phyloP scores from a whole-genome alignment of 164 flowering plant species.

The Malania oleifera region DNA sequence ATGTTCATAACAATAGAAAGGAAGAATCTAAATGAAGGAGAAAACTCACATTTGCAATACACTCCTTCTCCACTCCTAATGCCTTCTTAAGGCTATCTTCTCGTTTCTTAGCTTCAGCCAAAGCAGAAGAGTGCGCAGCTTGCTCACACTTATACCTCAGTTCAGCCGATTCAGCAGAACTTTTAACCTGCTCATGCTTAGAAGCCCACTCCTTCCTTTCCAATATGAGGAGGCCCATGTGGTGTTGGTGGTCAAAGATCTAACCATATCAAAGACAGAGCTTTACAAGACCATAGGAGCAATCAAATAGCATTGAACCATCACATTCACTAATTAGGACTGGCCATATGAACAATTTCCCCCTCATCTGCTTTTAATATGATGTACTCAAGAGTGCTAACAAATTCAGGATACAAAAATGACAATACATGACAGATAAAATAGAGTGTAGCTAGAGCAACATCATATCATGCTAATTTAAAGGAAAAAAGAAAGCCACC shows the following conservation, averaged over 20 bases:
- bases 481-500: too few species aligned
- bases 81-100: constrained; percentile 79
- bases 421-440: too few species aligned
- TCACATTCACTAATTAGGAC: neutral
- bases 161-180: constrained; percentile 53
- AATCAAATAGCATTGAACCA: too few species aligned
- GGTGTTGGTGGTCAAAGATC: constrained; percentile 79
- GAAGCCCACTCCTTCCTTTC: constrained; percentile 78
- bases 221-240: constrained; percentile 91
- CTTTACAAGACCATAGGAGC: too few species aligned
- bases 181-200: constrained; percentile 62
- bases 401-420: too few species aligned
- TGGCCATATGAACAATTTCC: too few species aligned
- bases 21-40: neutral
- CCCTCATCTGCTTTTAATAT: too few species aligned
- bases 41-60: constrained; percentile 66
- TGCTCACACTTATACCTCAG: constrained; percentile 42
- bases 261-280: too few species aligned
- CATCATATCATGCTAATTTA: too few species aligned
- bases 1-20: neutral
- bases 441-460: too few species aligned
- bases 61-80: constrained; percentile 77
- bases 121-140: constrained; percentile 51
- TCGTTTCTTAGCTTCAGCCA: constrained; percentile 74
- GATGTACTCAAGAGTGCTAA: too few species aligned